These are phyloP conservation scores for Sporothrix sp. DNA, from an alignment of 2,329 filamentous ascomycete species.

Conservation along the genomic window DNA sequence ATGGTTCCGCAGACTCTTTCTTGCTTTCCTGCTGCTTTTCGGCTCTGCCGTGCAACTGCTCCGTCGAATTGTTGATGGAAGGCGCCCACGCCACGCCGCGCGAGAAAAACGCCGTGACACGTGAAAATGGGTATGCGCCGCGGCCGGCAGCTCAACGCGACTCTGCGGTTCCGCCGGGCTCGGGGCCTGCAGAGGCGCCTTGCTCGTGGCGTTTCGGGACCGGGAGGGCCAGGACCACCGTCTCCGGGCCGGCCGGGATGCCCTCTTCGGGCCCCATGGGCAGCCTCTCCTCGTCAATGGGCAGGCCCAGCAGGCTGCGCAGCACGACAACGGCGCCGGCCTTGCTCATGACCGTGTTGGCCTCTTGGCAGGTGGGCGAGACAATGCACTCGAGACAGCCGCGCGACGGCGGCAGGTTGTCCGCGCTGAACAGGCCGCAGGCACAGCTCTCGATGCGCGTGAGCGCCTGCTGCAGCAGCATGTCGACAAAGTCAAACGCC, in stretches of 20 bases:
- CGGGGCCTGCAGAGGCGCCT: too few species aligned
- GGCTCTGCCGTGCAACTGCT: too few species aligned
- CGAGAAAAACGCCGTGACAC: too few species aligned
- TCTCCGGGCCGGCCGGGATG: conserved; percentile 66
- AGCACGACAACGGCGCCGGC: conserved; percentile 75
- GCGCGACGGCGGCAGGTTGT: conserved; percentile 61
- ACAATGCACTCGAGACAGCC: conserved; percentile 90
- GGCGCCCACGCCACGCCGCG: too few species aligned
- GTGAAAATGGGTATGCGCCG: too few species aligned
- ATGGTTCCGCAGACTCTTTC: too few species aligned
- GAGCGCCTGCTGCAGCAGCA: conserved; percentile 66
- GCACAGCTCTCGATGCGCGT: conserved; percentile 64
- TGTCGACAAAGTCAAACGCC: conserved; percentile 84
- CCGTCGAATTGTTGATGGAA: too few species aligned
- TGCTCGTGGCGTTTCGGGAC: conserved; percentile 34
- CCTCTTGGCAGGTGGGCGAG: conserved; percentile 72
- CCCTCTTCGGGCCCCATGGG: conserved; percentile 74
- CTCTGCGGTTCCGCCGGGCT: too few species aligned
- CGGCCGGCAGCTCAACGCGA: too few species aligned
- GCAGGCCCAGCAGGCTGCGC: conserved; percentile 60
- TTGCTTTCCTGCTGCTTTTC: too few species aligned
- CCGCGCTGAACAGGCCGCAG: conserved; percentile 54
- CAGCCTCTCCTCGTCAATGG: conserved; percentile 73
- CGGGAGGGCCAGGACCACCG: conserved; percentile 62
- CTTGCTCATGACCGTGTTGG: conserved; percentile 90